Percentiles rank a stretch among this genome's conserved stretches.
Evolutionary conservation across 441 rosid species (phyloP).

Genomic region (Hura crepitans): DNA sequence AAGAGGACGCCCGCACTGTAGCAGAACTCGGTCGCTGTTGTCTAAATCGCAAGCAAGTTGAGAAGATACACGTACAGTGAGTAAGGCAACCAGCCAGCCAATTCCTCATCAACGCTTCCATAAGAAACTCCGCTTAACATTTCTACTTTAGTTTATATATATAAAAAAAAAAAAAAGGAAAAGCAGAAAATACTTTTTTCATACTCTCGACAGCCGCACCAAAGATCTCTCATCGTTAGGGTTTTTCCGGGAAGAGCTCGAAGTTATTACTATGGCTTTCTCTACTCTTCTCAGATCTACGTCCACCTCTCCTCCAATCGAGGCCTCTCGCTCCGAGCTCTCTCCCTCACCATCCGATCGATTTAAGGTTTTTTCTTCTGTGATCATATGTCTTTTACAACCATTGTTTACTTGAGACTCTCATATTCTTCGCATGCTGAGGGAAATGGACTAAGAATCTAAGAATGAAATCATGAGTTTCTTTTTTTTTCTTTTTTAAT

Average conservation of each 20-base stretch:
- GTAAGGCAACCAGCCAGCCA: too few relatives aligned
- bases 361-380: slow-evolving; percentile 39
- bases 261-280: slow-evolving; percentile 44
- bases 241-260: slow-evolving; percentile 21
- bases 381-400: not conserved
- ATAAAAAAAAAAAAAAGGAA: too few relatives aligned
- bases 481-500: not conserved
- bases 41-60: not conserved
- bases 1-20: not conserved
- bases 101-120: not conserved
- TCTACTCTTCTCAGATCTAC: slow-evolving; percentile 64
- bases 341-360: slow-evolving; percentile 40
- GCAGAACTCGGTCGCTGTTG: not conserved
- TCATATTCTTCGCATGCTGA: not conserved
- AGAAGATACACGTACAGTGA: too few relatives aligned
- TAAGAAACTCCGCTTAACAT: slow-evolving; percentile 28
- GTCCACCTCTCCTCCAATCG: slow-evolving; percentile 35
- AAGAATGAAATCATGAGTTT: not conserved
- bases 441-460: not conserved
- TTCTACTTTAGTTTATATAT: not conserved
- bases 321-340: slow-evolving; percentile 32
- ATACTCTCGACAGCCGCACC: slow-evolving; percentile 32
- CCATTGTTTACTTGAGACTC: not conserved
- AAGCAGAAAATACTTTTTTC: not conserved
- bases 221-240: slow-evolving; percentile 24